Conservation (phyloP, 129 eudicot genomes). For the Lonicera japonica region DNA sequence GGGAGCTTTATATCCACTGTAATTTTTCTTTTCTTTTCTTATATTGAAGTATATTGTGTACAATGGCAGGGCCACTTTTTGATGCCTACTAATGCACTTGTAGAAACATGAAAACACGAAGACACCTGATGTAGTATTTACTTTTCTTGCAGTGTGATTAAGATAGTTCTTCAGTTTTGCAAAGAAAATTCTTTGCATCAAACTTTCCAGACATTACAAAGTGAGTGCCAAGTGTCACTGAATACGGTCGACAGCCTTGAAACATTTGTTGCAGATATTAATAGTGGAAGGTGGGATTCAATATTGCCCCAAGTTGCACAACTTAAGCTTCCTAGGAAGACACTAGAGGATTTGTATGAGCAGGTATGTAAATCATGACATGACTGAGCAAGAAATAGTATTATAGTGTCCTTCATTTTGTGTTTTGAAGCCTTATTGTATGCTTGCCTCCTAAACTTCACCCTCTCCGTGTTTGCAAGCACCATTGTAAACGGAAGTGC, state of each 20-base stretch:
- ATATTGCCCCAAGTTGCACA: slow-evolving; percentile 95
- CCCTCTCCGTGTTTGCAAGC: no score
- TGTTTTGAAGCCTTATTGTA: no score
- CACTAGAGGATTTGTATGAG: slow-evolving; percentile 86
- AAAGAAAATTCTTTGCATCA: slow-evolving; percentile 95
- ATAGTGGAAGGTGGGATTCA: slow-evolving; percentile 98
- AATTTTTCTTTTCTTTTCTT: no score
- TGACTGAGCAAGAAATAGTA: no score
- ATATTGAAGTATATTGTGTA: no score
- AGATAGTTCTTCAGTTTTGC: slow-evolving; percentile 97
- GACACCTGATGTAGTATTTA: not conserved
- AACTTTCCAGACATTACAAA: slow-evolving; percentile 89
- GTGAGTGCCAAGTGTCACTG: slow-evolving; percentile 91
- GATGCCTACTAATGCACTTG: no score
- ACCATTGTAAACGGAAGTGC: no score
- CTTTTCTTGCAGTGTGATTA: slow-evolving; percentile 77
- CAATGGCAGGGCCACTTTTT: no score
- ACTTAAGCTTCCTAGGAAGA: slow-evolving; percentile 92
- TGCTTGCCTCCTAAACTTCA: no score
- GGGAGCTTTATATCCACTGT: no score
- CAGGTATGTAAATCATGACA: slow-evolving; percentile 43
- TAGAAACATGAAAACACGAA: not conserved
- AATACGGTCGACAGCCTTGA: slow-evolving; percentile 98
- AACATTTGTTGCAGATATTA: slow-evolving; percentile 92
- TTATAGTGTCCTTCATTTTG: no score